These are phyloP conservation scores for Forsythia suspensa DNA, from an alignment of 257 asterid genomes.

Conservation along the genomic window DNA sequence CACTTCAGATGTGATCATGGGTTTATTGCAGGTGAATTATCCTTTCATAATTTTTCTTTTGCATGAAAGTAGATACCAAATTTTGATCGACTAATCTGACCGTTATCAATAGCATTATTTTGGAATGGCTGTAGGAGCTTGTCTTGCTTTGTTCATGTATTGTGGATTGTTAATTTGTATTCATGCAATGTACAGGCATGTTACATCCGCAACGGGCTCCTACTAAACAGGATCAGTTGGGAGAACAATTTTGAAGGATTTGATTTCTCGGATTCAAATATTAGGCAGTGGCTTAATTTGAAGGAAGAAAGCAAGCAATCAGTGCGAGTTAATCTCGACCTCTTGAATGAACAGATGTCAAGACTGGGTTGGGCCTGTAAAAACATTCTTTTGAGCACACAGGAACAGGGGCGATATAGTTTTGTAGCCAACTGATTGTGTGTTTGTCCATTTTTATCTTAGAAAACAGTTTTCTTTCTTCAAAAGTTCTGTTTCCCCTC, in stretches of 20 bases:
- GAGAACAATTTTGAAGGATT: slow-evolving; percentile 33
- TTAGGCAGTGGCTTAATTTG: slow-evolving; percentile 54
- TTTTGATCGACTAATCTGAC: neutral
- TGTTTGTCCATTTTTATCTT: neutral
- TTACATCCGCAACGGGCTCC: slow-evolving; percentile 53
- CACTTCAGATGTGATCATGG: slow-evolving; percentile 59
- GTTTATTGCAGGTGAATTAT: slow-evolving; percentile 63
- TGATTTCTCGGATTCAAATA: slow-evolving; percentile 28
- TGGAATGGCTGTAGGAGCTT: neutral
- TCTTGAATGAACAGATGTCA: slow-evolving; percentile 52
- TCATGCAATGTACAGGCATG: slow-evolving; percentile 50
- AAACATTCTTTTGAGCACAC: slow-evolving; percentile 65
- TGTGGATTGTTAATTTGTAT: neutral
- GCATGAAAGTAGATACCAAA: neutral
- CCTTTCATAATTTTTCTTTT: slow-evolving; percentile 2
- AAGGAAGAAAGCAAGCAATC: slow-evolving; percentile 57
- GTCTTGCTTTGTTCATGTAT: neutral
- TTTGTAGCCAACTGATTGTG: slow-evolving; percentile 41
- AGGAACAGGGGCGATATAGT: slow-evolving; percentile 68
- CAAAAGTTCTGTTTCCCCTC: neutral
- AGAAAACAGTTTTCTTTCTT: neutral
- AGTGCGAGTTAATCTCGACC: slow-evolving; percentile 31
- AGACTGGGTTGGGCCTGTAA: slow-evolving; percentile 67
- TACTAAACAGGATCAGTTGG: slow-evolving; percentile 25
- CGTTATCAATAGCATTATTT: neutral